Percentiles rank a stretch among this genome's conserved stretches.
Evolutionary conservation across 352 stramenopile species (phyloP).

Genomic region (Phytophthora kernoviae): DNA sequence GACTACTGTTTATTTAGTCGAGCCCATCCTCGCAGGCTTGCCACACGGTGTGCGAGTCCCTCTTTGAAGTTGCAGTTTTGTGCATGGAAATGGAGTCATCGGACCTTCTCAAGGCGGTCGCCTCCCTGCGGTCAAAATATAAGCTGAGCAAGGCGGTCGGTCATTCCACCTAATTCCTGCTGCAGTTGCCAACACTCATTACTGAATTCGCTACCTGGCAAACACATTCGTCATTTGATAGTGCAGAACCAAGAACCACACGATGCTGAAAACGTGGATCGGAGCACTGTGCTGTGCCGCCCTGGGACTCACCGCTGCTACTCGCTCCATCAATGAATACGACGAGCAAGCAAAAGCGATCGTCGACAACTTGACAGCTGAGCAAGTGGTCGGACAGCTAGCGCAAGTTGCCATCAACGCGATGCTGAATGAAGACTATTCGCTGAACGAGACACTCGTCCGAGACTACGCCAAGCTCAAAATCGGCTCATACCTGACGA

Average conservation of each 20-base stretch:
- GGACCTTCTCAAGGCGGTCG: background rate
- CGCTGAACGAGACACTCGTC: conserved; percentile 58
- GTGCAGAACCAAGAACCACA: background rate
- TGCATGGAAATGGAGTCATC: conserved; percentile 1
- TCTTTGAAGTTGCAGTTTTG: too few species aligned
- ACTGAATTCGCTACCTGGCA: background rate
- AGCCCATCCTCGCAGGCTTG: background rate
- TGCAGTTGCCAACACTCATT: background rate
- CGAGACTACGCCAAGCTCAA: conserved; percentile 71
- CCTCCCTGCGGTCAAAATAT: background rate
- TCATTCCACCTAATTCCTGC: too few species aligned
- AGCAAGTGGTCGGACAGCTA: conserved; percentile 24
- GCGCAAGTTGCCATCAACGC: conserved; percentile 19
- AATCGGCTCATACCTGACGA: conserved; percentile 85
- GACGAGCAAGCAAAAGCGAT: conserved; percentile 21
- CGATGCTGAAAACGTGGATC: conserved; percentile 33
- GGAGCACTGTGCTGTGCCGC: conserved; percentile 12
- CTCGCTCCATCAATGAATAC: conserved; percentile 13
- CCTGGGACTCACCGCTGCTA: conserved; percentile 5
- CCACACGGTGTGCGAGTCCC: background rate
- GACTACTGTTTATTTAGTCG: too few species aligned
- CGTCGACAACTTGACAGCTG: conserved; percentile 26
- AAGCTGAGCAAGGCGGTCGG: too few species aligned
- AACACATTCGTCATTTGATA: background rate
- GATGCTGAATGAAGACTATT: conserved; percentile 32